Evolutionary conservation across 345 rosid species (phyloP).

Genomic region (Geranium rotundifolium): DNA sequence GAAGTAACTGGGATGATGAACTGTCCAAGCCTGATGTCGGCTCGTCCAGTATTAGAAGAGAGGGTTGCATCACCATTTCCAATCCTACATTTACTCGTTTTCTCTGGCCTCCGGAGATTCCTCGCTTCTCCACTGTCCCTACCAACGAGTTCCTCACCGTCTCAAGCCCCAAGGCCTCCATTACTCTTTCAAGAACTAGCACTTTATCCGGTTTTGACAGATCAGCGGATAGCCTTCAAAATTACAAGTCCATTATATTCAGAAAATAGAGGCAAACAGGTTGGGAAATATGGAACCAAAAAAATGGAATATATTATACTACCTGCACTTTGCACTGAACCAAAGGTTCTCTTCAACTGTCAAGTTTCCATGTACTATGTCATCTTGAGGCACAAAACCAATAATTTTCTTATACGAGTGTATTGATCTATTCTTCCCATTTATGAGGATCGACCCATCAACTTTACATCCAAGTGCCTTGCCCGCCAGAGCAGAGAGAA

Average conservation of each 20-base stretch:
- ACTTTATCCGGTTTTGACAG: conserved; percentile 64
- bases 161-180: conserved; percentile 79
- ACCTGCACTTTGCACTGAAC: conserved; percentile 89
- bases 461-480: conserved; percentile 66
- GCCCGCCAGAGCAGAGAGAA: conserved; percentile 79
- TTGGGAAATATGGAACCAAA: not conserved
- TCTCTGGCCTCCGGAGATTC: conserved; percentile 96
- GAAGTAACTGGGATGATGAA: conserved; percentile 83
- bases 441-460: conserved; percentile 60
- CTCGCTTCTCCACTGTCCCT: conserved; percentile 90
- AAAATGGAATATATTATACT: conserved; percentile 7
- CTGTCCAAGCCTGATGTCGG: conserved; percentile 99
- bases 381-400: conserved; percentile 95
- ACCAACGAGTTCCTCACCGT: conserved; percentile 68
- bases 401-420: conserved; percentile 73
- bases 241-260: conserved; percentile 1
- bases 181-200: conserved; percentile 82
- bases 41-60: conserved; percentile 82
- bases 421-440: conserved; percentile 61
- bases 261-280: not conserved
- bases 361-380: conserved; percentile 88
- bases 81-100: conserved; percentile 91
- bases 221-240: conserved; percentile 51
- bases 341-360: too few species aligned
- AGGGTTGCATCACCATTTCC: conserved; percentile 98